These are phyloP conservation scores for Mycosarcoma maydis DNA, from an alignment of 1,284 basidiomycete genomes.

Conservation along the genomic window DNA sequence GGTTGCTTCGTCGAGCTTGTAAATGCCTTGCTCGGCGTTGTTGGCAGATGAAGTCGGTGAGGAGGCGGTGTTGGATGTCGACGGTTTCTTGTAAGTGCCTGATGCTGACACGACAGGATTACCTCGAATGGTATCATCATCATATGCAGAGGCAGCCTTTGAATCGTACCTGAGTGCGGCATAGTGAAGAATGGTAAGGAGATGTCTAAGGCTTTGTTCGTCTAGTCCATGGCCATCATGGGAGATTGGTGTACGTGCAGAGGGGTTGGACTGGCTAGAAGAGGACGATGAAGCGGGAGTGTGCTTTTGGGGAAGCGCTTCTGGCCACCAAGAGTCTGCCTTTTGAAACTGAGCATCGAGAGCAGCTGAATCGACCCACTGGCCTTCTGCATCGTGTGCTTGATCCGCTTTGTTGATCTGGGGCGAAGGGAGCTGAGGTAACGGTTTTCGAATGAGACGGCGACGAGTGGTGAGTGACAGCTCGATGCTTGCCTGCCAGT, in stretches of 20 bases:
- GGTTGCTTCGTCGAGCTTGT: conserved; percentile 30
- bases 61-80: not conserved
- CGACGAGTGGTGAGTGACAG: conserved; percentile 53
- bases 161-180: conserved; percentile 28
- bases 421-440: conserved; percentile 47
- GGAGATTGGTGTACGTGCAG: not conserved
- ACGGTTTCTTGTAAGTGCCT: conserved; percentile 38
- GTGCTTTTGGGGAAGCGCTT: conserved; percentile 23
- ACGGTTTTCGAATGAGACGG: conserved; percentile 57
- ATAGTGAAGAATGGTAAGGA: conserved; percentile 41
- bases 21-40: not conserved
- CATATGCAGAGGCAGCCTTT: not conserved
- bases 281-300: not conserved
- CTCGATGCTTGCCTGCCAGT: conserved; percentile 51
- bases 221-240: conserved; percentile 36
- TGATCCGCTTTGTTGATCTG: not conserved
- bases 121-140: conserved; percentile 23
- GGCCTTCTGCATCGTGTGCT: conserved; percentile 1
- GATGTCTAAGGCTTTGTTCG: conserved; percentile 37
- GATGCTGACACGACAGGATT: conserved; percentile 23
- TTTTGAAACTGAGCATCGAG: conserved; percentile 22
- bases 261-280: not conserved
- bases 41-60: not conserved
- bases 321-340: conserved; percentile 50
- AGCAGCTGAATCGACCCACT: conserved; percentile 12